Evolutionary conservation across 306 rosid species (phyloP), one percentile per base, ranked within the genome.

Genomic region (Cucumis sativus): DNA sequence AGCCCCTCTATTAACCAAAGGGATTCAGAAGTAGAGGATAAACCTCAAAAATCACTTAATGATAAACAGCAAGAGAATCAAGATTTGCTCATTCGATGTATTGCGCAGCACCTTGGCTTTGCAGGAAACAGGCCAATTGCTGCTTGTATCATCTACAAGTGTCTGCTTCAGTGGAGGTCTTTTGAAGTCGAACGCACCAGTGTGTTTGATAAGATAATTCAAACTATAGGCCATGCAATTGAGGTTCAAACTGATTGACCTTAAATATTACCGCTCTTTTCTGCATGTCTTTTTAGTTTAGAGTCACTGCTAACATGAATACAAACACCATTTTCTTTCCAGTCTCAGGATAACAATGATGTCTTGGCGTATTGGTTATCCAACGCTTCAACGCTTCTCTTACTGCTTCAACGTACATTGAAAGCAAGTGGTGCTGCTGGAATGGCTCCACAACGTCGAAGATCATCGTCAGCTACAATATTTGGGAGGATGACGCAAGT

Each of bases 21-120:
- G 47, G 98, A 92, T 81, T 91, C 97, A 72, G 99, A 92, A 83
- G 91, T 97, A 33, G 99, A 96, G 92, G 99, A 93, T 80, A 96
- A 88, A 66, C 98, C 98, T 41, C 99, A 96, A 78, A 96, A 96
- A 85, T 96, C 91, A 83, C 98, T 96, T 57, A 96, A 96, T 82
- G 99, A 96, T 64, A 96, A 96, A 86, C 99, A 96, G 91, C 98
- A 89, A 97, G 99, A 96, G 89, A 92, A 96, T 90, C 99, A 96
- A 81, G 99, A 96, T 65, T 66, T 96, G 79, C 86, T 96, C 84
- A 86, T 96, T 82, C 91, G 88, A 79, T 88, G 97, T 73, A 88
- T 92, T 83, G 83, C 99, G 73, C 97, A 92, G 83, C 96, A 96
- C 90, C 85, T 96, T 90, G 99, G 99, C 81, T 96, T 96, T 84